Evolutionary conservation across 257 asterid species (phyloP).

Genomic region (Thymus mandschuricus): DNA sequence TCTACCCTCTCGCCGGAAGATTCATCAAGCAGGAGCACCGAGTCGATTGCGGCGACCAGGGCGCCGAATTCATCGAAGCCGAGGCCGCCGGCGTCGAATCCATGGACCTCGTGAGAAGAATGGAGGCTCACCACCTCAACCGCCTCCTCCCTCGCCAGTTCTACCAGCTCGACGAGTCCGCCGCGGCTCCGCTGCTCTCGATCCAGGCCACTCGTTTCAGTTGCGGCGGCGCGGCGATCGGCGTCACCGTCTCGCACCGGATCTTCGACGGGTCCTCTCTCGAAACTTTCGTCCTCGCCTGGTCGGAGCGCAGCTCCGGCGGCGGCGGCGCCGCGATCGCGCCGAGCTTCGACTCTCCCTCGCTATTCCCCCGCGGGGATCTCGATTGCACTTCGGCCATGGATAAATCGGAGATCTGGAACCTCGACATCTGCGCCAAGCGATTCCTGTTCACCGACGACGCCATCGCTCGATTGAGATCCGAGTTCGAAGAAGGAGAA

Average conservation of each 20-base stretch:
- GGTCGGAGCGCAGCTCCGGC: background rate
- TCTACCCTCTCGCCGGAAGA: slow-evolving; percentile 39
- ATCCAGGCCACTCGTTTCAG: slow-evolving; percentile 21
- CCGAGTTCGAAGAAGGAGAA: background rate
- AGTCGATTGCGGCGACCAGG: slow-evolving; percentile 36
- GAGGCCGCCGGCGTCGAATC: slow-evolving; percentile 17
- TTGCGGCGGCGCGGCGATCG: slow-evolving; percentile 40
- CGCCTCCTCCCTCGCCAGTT: slow-evolving; percentile 24
- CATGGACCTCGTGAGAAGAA: background rate
- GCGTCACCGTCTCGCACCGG: slow-evolving; percentile 27
- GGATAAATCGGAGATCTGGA: background rate
- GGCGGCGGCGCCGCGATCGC: background rate
- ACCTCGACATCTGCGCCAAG: background rate
- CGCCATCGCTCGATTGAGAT: slow-evolving; percentile 17
- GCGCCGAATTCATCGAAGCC: slow-evolving; percentile 34
- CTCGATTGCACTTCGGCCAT: background rate
- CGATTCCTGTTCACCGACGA: slow-evolving; percentile 30
- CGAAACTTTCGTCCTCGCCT: slow-evolving; percentile 35
- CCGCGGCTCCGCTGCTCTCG: slow-evolving; percentile 4
- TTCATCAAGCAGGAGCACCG: background rate
- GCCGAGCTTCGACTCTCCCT: slow-evolving; percentile 26
- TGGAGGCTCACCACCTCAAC: background rate
- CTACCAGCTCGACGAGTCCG: background rate
- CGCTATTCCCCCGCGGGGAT: slow-evolving; percentile 30
- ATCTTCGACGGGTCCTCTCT: slow-evolving; percentile 24